A percentile compares a stretch with the other conserved stretches of the same genome.
Conservation (phyloP, 1,284 basidiomycete species). For the Papiliotrema flavescens region DNA sequence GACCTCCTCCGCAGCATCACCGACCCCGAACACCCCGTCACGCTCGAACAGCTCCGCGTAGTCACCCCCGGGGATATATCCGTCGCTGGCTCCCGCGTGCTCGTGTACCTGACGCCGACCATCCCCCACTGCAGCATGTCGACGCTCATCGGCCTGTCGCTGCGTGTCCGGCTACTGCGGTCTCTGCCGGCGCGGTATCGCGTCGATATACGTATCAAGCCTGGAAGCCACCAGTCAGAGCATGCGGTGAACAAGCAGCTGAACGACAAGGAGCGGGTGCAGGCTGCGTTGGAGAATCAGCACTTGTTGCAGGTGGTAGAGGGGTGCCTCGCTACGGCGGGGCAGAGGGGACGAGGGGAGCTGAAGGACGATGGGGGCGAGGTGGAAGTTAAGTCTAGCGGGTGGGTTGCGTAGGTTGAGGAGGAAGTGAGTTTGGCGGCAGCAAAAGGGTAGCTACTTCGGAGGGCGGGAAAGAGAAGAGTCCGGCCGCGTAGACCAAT, state of each 20-base stretch:
- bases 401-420: background rate
- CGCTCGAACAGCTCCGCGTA: constrained; percentile 93
- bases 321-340: constrained; percentile 66
- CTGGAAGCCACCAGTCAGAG: constrained; percentile 94
- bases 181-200: constrained; percentile 90
- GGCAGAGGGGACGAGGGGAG: constrained; percentile 27
- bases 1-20: constrained; percentile 89
- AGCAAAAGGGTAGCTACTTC: too few species aligned
- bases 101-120: constrained; percentile 91
- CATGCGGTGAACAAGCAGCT: constrained; percentile 96
- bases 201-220: constrained; percentile 87
- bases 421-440: too few species aligned
- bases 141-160: constrained; percentile 89
- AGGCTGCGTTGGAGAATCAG: constrained; percentile 91
- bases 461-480: background rate
- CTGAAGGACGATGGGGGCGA: background rate
- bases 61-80: constrained; percentile 85
- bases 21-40: constrained; percentile 93
- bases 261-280: constrained; percentile 98
- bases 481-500: too few species aligned
- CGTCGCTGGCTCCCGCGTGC: constrained; percentile 67
- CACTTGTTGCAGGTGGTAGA: constrained; percentile 84
- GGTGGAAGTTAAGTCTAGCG: background rate
- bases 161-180: constrained; percentile 85
- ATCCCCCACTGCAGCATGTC: constrained; percentile 99